Evolutionary conservation across 2,329 filamentous ascomycete genomes (phyloP).

Genomic region (Paraphaeosphaeria minitans): DNA sequence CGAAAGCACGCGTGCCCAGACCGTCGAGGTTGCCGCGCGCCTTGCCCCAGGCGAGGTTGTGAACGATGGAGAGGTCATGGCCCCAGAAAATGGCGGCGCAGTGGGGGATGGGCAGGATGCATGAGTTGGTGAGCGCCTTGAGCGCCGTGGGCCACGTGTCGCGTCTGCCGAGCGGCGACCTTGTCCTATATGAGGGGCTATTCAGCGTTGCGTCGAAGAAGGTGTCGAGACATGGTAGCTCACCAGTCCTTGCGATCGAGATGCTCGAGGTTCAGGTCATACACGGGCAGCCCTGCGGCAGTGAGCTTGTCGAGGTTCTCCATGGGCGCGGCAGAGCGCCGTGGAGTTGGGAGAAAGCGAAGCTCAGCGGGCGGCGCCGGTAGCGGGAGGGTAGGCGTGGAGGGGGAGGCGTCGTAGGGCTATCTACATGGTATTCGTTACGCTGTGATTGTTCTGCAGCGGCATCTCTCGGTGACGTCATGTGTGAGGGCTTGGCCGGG

Average conservation of each 20-base stretch:
- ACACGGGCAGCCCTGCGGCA: conserved; percentile 35
- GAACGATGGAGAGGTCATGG: conserved; percentile 43
- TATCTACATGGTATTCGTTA: too few relatives aligned
- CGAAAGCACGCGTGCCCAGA: conserved; percentile 43
- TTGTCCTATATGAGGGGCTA: conserved; percentile 24
- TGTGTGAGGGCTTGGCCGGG: neutral
- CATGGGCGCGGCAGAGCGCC: conserved; percentile 24
- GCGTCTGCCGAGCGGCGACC: conserved; percentile 39
- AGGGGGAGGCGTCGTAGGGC: neutral
- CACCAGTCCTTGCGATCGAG: conserved; percentile 37
- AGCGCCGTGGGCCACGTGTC: conserved; percentile 44
- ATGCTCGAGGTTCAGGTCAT: conserved; percentile 38
- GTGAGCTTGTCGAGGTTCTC: conserved; percentile 42
- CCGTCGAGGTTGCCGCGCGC: conserved; percentile 38
- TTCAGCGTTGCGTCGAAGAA: neutral
- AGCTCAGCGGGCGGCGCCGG: neutral
- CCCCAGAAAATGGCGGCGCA: conserved; percentile 52
- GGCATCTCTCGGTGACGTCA: conserved; percentile 4
- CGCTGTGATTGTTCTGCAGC: too few relatives aligned
- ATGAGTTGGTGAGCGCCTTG: conserved; percentile 39
- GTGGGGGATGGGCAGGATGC: conserved; percentile 49
- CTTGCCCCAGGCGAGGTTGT: conserved; percentile 51
- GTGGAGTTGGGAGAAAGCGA: too few relatives aligned
- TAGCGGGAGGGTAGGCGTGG: neutral
- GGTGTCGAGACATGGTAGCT: conserved; percentile 13